These are phyloP conservation scores for Teratosphaeria nubilosa DNA, from an alignment of 2,329 filamentous ascomycete species.

Conservation along the genomic window DNA sequence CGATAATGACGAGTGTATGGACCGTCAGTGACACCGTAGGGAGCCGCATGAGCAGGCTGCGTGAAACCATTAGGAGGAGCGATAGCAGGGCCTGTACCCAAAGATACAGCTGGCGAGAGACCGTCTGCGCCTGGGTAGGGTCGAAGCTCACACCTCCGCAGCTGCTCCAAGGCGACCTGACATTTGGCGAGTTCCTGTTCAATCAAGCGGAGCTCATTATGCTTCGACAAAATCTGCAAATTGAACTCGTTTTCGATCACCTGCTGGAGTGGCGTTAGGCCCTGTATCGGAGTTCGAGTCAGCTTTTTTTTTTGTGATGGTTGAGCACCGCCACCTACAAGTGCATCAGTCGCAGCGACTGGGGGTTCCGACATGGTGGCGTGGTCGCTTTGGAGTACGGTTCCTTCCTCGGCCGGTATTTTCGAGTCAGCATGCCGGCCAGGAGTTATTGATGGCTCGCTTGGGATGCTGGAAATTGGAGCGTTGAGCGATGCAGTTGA, in stretches of 20 bases:
- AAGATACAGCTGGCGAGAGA: conserved; percentile 58
- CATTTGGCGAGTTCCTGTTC: conserved; percentile 95
- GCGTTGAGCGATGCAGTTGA: background rate
- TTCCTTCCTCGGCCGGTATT: conserved; percentile 2
- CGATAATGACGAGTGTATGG: conserved; percentile 91
- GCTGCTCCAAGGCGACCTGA: conserved; percentile 83
- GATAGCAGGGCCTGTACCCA: conserved; percentile 63
- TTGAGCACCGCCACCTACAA: background rate
- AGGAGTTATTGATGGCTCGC: background rate
- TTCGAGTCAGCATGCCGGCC: background rate
- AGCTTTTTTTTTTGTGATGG: background rate
- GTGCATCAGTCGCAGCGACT: background rate
- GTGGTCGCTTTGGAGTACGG: conserved; percentile 4
- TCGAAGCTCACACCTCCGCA: conserved; percentile 84
- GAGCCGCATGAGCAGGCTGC: conserved; percentile 67
- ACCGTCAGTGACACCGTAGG: conserved; percentile 84
- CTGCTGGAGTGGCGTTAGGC: conserved; percentile 50
- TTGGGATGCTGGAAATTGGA: background rate
- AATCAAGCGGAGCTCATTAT: conserved; percentile 86
- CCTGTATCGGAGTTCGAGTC: background rate
- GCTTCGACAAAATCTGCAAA: conserved; percentile 85
- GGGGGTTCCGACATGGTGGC: background rate
- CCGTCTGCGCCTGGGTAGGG: conserved; percentile 69
- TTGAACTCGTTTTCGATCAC: conserved; percentile 79
- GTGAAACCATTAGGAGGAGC: conserved; percentile 51